Base-by-base conservation (phyloP, 176 grass and related monocot species). In the Rhynchospora pubera region DNA sequence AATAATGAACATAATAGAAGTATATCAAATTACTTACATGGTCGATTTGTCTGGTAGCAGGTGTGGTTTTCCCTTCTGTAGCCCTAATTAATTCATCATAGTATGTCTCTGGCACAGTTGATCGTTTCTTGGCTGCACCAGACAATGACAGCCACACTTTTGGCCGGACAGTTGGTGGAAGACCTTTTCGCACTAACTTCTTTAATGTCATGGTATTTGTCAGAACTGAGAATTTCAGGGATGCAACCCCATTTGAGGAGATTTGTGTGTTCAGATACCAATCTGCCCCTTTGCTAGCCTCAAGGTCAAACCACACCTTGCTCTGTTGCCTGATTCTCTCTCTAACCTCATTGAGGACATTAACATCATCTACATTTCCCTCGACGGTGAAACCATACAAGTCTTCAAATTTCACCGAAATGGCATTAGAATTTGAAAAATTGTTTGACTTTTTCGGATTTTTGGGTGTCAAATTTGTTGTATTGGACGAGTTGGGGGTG, bases 121-220 rank as follows among this genome's bases (percentile, higher is more conserved):
- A 99, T 2, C 89, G 84, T 82, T 99, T 99, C 83, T 95, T 95
- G 57, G 90, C 87, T 2, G 96, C 92, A 44, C 96, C 96, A 0
- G 96, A 99, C 18, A 95, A 92, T 0, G 92, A 93, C 16, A 95
- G 62, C 96, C 96, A 99, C 42, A 99, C 84, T 89, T 99, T 95
- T 3, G 92, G 96, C 47, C 96, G 80, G 42, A 93, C 72, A 43
- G 89, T 82, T 0, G 90, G 90, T 0, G 96, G 96, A 57, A 99
- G 85, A 39, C 96, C 96, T 78, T 99, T 99, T 42, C 92, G 86
- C 74, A 99, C 82, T 83, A 99, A 82, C 89, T 85, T 93, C 82
- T 88, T 93, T 14, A 99, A 62, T 0, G 90, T 95, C 10, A 99
- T 88, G 0, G 85, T 87, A 62, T 99, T 95, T 4, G 92, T 85